Conservation (phyloP, 2,329 filamentous ascomycete species). For the Rhinocladiella similis region DNA sequence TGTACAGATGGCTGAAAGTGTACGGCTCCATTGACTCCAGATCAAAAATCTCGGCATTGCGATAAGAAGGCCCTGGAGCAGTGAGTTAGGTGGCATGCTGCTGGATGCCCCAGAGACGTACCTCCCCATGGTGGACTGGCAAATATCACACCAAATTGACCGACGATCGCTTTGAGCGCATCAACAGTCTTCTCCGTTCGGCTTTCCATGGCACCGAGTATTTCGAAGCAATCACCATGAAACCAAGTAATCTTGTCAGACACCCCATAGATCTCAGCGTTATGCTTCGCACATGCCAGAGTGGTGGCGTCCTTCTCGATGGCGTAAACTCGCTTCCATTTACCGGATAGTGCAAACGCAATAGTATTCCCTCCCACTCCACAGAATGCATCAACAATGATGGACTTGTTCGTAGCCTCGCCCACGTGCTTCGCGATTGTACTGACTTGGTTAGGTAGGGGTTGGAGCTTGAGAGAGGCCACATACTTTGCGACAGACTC, state of each 20-base stretch:
- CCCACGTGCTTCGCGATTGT: conserved; percentile 74
- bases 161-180: conserved; percentile 48
- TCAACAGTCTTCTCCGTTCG: conserved; percentile 24
- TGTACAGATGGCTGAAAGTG: conserved; percentile 62
- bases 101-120: conserved; percentile 32
- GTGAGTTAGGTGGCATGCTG: neutral
- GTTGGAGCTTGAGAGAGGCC: neutral
- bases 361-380: conserved; percentile 93
- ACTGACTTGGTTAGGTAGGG: conserved; percentile 42
- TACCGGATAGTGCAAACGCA: conserved; percentile 79
- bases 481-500: conserved; percentile 82
- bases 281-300: conserved; percentile 87
- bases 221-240: conserved; percentile 80
- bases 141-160: conserved; percentile 61
- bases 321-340: conserved; percentile 81
- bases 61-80: conserved; percentile 60
- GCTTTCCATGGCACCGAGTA: conserved; percentile 49
- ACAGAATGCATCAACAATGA: conserved; percentile 84
- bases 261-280: conserved; percentile 83
- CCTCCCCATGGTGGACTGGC: conserved; percentile 75
- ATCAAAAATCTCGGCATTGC: conserved; percentile 72
- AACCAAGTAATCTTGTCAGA: conserved; percentile 79
- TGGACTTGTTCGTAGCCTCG: conserved; percentile 56
- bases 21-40: conserved; percentile 88
- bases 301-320: conserved; percentile 81